Evolutionary conservation across 495 filamentous ascomycete species (phyloP), one percentile per base, ranked within the genome.

Genomic region (Articulospora tetracladia): DNA sequence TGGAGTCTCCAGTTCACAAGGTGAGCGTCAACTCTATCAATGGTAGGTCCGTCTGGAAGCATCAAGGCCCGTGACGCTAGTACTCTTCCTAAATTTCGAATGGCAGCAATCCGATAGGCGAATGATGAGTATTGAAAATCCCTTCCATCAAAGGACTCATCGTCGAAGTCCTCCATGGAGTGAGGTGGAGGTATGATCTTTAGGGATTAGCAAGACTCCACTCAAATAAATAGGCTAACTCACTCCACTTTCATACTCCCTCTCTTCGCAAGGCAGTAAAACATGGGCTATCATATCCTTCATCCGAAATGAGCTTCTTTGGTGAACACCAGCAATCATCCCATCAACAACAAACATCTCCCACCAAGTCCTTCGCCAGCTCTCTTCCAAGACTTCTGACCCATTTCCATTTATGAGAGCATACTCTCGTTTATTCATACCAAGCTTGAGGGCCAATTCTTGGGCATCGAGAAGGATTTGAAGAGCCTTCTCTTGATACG

Each of bases 321-420:
- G 73, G 60, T 85, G 76, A 41, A 83, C 78, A 28, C 79, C 81
- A 60, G 82, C 78, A 60, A 83, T 73, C 82, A 83, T 80, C 34
- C 86, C 86, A 61, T 96, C 91, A 15, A 91, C 81, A 44, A 92
- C 83, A 67, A 87, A 95, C 51, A 97, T 71, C 64, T 95, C 90
- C 92, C 92, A 97, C 92, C 91, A 96, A 17, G 91, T 96, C 41
- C 92, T 81, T 25, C 92, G 79, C 80, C 90, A 85, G 67, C 87
- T 87, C 68, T 97, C 92, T 63, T 82, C 81, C 32, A 82, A 59
- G 28, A 80, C 73, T 20, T 73, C 73, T 50, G 78, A 76, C 22
- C 75, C 73, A 39, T 70, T 69, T n/a, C 77, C 79, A 55, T 79
- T 69, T 2, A 75, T 58, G 1, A 71, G 63, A 22, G 81, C 78